Conservation (phyloP, 2,329 filamentous ascomycete genomes). For the Sclerotinia sclerotiorum region DNA sequence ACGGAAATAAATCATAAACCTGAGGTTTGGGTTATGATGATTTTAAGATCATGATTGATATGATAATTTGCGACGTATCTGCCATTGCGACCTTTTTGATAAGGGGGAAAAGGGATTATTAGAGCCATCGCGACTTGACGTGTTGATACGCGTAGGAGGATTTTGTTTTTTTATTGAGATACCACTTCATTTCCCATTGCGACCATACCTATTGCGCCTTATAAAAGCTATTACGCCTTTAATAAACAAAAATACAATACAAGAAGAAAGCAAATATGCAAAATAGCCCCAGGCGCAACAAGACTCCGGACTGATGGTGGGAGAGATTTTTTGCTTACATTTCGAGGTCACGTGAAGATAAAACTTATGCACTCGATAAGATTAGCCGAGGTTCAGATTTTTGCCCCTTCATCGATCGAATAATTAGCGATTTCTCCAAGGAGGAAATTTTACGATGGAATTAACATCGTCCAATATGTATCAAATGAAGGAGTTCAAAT, state of each 20-base stretch:
- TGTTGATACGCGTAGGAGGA: constrained; percentile 15
- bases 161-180: constrained; percentile 1
- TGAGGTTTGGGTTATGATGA: constrained; percentile 22
- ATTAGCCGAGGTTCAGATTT: constrained; percentile 1
- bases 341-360: background rate
- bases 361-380: background rate
- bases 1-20: constrained; percentile 17
- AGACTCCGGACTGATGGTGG: background rate
- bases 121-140: constrained; percentile 7
- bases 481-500: background rate
- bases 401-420: constrained; percentile 2
- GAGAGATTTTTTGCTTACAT: background rate
- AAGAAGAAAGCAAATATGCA: constrained; percentile 3
- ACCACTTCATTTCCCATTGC: constrained; percentile 19
- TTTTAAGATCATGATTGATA: constrained; percentile 21
- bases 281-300: background rate
- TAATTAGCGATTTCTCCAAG: background rate
- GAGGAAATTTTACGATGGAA: background rate
- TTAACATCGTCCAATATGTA: background rate
- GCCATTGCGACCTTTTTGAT: constrained; percentile 8
- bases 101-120: background rate
- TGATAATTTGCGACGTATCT: constrained; percentile 20
- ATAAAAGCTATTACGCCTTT: background rate
- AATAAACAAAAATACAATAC: background rate
- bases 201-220: constrained; percentile 12